These are phyloP conservation scores for Dictyostelium brefeldianum DNA, from an alignment of 78 protist genomes.

Conservation along the genomic window DNA sequence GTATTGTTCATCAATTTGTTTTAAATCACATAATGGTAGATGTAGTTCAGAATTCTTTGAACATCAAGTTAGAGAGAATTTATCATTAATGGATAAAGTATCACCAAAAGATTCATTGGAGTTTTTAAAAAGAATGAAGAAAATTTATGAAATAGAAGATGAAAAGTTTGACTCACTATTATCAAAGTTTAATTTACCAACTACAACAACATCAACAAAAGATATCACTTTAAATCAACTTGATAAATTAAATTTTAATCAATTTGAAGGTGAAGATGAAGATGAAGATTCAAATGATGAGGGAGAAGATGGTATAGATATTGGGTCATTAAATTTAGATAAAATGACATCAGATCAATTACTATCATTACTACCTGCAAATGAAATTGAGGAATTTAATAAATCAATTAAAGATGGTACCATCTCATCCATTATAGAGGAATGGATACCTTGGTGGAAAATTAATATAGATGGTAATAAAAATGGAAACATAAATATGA, in stretches of 20 bases:
- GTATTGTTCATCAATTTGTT: constrained; percentile 59
- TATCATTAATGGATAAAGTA: constrained; percentile 32
- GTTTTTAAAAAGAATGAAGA: constrained; percentile 51
- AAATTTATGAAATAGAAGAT: constrained; percentile 52
- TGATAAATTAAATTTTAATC: neutral
- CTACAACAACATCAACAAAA: neutral
- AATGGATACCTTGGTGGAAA: constrained; percentile 73
- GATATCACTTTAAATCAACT: neutral
- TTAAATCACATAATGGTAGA: constrained; percentile 48
- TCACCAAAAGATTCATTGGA: constrained; percentile 30
- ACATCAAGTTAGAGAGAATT: constrained; percentile 21
- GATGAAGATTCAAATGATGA: neutral
- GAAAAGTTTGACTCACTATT: constrained; percentile 17
- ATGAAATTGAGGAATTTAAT: constrained; percentile 51
- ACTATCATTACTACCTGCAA: constrained; percentile 8
- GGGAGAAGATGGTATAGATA: neutral
- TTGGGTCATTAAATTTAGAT: constrained; percentile 19
- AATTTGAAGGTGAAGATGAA: neutral
- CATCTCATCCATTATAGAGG: constrained; percentile 7
- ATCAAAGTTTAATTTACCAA: constrained; percentile 1
- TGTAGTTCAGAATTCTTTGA: constrained; percentile 45
- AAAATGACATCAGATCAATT: constrained; percentile 44
- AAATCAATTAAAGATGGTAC: constrained; percentile 59
- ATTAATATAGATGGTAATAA: neutral
- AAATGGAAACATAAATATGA: neutral